These are phyloP conservation scores for Warburgia ugandensis DNA, from an alignment of 164 flowering plant species.

Conservation along the genomic window DNA sequence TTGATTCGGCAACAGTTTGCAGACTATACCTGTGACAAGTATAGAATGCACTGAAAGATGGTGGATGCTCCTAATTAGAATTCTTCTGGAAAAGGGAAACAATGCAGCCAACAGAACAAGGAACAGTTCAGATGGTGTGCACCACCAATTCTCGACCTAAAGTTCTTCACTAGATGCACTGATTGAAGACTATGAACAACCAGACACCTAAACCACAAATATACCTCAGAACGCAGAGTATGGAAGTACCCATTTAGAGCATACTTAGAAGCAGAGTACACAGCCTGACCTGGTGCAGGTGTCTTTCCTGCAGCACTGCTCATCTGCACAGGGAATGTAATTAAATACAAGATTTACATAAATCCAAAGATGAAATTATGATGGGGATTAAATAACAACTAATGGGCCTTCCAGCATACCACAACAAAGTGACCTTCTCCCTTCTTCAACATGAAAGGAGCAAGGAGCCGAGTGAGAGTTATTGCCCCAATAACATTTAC, in stretches of 20 bases:
- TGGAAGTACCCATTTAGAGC: slow-evolving; percentile 95
- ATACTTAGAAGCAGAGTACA: slow-evolving; percentile 88
- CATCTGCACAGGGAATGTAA: slow-evolving; percentile 48
- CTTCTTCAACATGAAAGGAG: slow-evolving; percentile 75
- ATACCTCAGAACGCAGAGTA: slow-evolving; percentile 90
- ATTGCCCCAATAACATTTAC: slow-evolving; percentile 88
- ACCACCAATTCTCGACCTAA: too few species aligned
- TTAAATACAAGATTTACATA: background rate
- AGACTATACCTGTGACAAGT: too few species aligned
- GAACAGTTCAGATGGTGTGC: too few species aligned
- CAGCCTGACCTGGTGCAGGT: slow-evolving; percentile 95
- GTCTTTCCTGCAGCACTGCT: slow-evolving; percentile 98
- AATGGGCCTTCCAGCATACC: slow-evolving; percentile 40
- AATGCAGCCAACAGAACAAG: too few species aligned
- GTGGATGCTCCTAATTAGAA: too few species aligned
- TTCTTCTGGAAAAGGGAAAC: too few species aligned
- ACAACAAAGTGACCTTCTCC: slow-evolving; percentile 93
- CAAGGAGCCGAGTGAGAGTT: slow-evolving; percentile 66
- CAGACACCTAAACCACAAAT: background rate
- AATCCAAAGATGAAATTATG: background rate
- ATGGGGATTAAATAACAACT: background rate
- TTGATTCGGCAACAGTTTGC: too few species aligned
- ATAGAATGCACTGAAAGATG: too few species aligned
- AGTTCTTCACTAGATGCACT: too few species aligned
- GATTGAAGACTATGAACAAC: too few species aligned